Evolutionary conservation across 306 rosid species (phyloP).

Genomic region (Prosopis cineraria): DNA sequence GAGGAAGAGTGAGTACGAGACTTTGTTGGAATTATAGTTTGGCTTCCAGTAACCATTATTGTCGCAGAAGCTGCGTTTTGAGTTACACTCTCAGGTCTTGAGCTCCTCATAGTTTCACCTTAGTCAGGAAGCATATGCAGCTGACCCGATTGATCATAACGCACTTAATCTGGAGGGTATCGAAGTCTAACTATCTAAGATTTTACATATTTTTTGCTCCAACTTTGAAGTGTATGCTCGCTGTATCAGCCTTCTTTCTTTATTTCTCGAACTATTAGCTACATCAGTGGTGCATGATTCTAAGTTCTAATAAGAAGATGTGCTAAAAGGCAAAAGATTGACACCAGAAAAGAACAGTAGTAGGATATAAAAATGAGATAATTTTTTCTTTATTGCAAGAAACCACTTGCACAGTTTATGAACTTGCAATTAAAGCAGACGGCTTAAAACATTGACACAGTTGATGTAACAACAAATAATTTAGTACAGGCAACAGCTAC

Average conservation of each 20-base stretch:
- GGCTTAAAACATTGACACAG: neutral
- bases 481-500: neutral
- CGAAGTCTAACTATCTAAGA: neutral
- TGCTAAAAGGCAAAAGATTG: no score
- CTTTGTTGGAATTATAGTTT: neutral
- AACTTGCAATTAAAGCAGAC: neutral
- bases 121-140: slow-evolving; percentile 50
- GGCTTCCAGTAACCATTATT: no score
- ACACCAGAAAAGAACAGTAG: neutral
- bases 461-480: neutral
- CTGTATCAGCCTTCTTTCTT: neutral
- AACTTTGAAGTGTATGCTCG: neutral
- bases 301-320: no score
- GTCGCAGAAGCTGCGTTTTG: neutral
- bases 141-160: slow-evolving; percentile 21
- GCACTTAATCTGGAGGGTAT: neutral
- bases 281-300: neutral
- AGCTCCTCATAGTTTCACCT: slow-evolving; percentile 22
- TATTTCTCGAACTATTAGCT: neutral
- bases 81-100: no score
- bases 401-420: neutral
- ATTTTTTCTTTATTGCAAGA: neutral
- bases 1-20: neutral
- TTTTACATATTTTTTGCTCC: neutral
- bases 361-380: neutral